phyloP scores from a whole-genome alignment of 306 rosid genomes.

The Arachis stenosperma region DNA sequence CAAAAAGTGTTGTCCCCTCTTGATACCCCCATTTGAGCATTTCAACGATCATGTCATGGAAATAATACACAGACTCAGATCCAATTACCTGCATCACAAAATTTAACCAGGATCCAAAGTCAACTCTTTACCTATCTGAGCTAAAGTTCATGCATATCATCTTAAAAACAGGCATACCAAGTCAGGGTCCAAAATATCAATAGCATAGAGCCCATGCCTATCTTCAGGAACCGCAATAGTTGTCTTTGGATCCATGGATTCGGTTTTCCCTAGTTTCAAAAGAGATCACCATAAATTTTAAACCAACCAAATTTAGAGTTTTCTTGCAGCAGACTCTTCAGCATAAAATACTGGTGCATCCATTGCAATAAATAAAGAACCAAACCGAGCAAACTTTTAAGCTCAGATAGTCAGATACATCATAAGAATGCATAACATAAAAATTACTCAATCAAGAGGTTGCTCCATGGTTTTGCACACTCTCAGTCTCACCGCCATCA shows the following conservation, averaged over 20 bases:
- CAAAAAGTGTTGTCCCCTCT: constrained; percentile 94
- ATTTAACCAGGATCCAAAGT: constrained; percentile 23
- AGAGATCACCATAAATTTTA: constrained; percentile 4
- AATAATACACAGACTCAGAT: constrained; percentile 77
- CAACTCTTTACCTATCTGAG: constrained; percentile 22
- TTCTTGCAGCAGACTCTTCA: constrained; percentile 2
- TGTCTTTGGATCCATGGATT: constrained; percentile 66
- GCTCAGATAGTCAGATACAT: background rate
- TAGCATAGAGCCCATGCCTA: constrained; percentile 79
- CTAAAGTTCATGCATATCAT: background rate
- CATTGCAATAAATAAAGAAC: background rate
- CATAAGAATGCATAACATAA: background rate
- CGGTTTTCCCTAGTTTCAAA: constrained; percentile 70
- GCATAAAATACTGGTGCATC: background rate
- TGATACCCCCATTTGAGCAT: constrained; percentile 87
- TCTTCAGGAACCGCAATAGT: constrained; percentile 80
- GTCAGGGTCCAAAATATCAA: constrained; percentile 91
- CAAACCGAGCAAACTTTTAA: background rate
- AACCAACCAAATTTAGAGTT: background rate
- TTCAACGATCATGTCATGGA: constrained; percentile 90
- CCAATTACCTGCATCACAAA: constrained; percentile 75
- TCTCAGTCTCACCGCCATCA: background rate
- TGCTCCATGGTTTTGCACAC: background rate
- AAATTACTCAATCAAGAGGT: background rate
- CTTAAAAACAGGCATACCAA: constrained; percentile 60